Conservation (phyloP, 495 filamentous ascomycete genomes). For the Daldinia bambusicola region DNA sequence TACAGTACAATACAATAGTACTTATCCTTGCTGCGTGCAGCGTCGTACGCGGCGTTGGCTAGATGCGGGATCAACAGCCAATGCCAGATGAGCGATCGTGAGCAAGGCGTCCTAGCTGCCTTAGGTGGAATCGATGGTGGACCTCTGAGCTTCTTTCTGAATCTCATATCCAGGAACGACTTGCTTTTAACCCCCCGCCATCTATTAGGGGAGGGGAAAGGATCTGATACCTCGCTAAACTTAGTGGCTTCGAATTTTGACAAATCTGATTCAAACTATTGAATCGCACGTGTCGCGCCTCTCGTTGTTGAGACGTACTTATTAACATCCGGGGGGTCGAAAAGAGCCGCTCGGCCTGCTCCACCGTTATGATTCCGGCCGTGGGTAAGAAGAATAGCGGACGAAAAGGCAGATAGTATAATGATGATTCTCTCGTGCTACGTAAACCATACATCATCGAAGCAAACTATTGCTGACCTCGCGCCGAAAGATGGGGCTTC, state of each 20-base stretch:
- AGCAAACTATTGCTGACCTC: conserved; percentile 24
- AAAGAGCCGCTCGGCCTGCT: conserved; percentile 11
- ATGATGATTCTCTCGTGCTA: conserved; percentile 1
- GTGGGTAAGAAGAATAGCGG: neutral
- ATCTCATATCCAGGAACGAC: conserved; percentile 14
- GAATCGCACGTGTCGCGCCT: conserved; percentile 34
- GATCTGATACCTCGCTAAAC: conserved; percentile 28
- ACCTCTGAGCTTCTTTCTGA: conserved; percentile 16
- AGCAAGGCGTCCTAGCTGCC: conserved; percentile 23
- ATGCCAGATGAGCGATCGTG: conserved; percentile 45
- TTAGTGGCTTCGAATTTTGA: conserved; percentile 24
- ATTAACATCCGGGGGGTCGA: conserved; percentile 24
- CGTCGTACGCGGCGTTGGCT: conserved; percentile 40
- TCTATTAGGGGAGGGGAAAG: conserved; percentile 10
- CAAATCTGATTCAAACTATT: conserved; percentile 37
- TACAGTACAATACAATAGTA: neutral
- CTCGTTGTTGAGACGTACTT: conserved; percentile 21
- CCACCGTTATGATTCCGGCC: conserved; percentile 6
- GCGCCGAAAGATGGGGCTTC: conserved; percentile 2
- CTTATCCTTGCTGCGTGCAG: conserved; percentile 36
- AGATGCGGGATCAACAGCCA: conserved; percentile 44
- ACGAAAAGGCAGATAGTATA: neutral
- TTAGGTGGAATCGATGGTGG: conserved; percentile 14
- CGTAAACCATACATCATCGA: conserved; percentile 18
- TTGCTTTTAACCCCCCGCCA: conserved; percentile 22